phyloP scores from a whole-genome alignment of 768 basidiomycete genomes.

The Clavaria fumosa region DNA sequence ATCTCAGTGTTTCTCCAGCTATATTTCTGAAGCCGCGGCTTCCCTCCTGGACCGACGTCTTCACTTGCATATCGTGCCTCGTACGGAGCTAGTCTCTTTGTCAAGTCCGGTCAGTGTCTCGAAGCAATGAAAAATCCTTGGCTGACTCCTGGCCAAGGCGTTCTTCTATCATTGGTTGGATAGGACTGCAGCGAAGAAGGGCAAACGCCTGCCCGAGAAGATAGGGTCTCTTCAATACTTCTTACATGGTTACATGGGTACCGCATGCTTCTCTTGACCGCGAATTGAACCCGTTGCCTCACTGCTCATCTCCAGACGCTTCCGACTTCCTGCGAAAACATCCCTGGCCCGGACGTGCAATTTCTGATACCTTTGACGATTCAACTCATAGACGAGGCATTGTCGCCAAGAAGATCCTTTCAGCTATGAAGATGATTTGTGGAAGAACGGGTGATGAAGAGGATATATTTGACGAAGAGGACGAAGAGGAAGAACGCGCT shows the following conservation, averaged over 20 bases:
- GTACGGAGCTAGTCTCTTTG: slow-evolving; percentile 69
- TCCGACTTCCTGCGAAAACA: slow-evolving; percentile 76
- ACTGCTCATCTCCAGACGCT: slow-evolving; percentile 36
- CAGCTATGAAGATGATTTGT: slow-evolving; percentile 65
- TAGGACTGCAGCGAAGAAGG: slow-evolving; percentile 66
- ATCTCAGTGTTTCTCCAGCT: no score
- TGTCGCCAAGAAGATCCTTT: slow-evolving; percentile 49
- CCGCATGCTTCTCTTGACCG: neutral
- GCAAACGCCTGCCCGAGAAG: slow-evolving; percentile 72
- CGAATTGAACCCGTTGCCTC: neutral
- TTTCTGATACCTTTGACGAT: slow-evolving; percentile 78
- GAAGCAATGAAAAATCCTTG: neutral
- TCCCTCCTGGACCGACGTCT: slow-evolving; percentile 68
- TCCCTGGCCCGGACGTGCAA: slow-evolving; percentile 77
- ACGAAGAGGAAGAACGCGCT: slow-evolving; percentile 59
- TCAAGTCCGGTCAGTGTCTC: slow-evolving; percentile 47
- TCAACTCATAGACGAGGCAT: slow-evolving; percentile 61
- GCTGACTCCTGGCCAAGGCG: slow-evolving; percentile 28
- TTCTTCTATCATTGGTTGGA: slow-evolving; percentile 94
- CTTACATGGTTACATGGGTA: slow-evolving; percentile 68
- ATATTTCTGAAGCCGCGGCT: slow-evolving; percentile 81
- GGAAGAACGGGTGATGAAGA: slow-evolving; percentile 70
- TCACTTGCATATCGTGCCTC: slow-evolving; percentile 67
- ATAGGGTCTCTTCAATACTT: slow-evolving; percentile 87
- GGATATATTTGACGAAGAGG: slow-evolving; percentile 50